A percentile compares a stretch with the other conserved stretches of the same genome.
These are phyloP conservation scores for Podaxis carcinomalis DNA, from an alignment of 768 basidiomycete species.

Conservation along the genomic window DNA sequence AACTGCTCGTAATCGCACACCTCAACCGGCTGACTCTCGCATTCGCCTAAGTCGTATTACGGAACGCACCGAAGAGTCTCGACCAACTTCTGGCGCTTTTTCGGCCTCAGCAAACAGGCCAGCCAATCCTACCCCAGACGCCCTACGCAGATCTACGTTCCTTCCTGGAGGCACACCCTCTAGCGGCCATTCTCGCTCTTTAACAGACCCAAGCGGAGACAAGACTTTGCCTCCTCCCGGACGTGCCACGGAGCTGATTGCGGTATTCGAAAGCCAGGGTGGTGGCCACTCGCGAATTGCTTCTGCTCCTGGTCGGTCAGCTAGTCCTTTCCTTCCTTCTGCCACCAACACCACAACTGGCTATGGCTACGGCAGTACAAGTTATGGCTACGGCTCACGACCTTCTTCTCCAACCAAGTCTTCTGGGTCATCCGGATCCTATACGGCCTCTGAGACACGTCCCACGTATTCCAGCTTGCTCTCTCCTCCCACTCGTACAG, in stretches of 20 bases:
- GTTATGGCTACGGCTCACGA: constrained; percentile 35
- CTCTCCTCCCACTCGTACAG: constrained; percentile 15
- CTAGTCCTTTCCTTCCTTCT: constrained; percentile 33
- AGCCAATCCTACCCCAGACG: constrained; percentile 39
- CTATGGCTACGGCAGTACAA: constrained; percentile 26
- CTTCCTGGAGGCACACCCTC: constrained; percentile 33
- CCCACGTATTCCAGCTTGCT: constrained; percentile 19
- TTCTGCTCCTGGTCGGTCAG: constrained; percentile 42
- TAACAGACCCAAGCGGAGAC: constrained; percentile 52
- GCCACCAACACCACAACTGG: constrained; percentile 25
- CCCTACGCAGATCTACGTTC: constrained; percentile 41
- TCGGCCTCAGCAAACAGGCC: constrained; percentile 29
- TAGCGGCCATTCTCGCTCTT: constrained; percentile 45
- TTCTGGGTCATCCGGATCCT: constrained; percentile 25
- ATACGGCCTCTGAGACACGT: constrained; percentile 13
- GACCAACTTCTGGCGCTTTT: constrained; percentile 48
- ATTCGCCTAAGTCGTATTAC: constrained; percentile 70
- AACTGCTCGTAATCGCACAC: constrained; percentile 31
- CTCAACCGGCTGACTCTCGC: constrained; percentile 30
- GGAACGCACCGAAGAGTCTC: constrained; percentile 72
- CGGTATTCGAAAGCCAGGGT: constrained; percentile 56
- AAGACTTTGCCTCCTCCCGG: constrained; percentile 46
- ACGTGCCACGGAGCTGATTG: constrained; percentile 67
- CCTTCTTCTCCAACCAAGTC: constrained; percentile 46
- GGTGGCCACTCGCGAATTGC: constrained; percentile 48